Base-by-base conservation (phyloP, 148 eudicot genomes). In the Euryodendron excelsum region DNA sequence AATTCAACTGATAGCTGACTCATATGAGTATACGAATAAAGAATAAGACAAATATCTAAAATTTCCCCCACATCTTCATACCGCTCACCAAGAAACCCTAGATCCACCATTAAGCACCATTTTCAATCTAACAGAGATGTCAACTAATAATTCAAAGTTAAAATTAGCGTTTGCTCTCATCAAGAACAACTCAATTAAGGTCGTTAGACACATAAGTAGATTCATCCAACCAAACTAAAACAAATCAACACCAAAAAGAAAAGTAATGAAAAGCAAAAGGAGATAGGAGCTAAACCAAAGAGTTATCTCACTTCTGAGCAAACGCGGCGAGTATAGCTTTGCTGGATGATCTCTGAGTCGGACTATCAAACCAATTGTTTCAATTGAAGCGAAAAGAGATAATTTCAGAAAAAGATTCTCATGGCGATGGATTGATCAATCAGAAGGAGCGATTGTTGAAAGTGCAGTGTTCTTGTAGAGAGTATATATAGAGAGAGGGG, bases 321-420 rank as follows among this genome's bases (percentile, higher is more conserved):
- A 71, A 28, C 56, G 36, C 74, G 56, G 74, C 74, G 59, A 69
- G 58, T 48, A 48, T 4, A 71, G 59, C 72, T 69, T 27, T 15
- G 55, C 20, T 45, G 23, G 56, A 47, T 45, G 39, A 28, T 71
- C 37, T 44, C 17, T 69, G 72, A 69, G 20, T 69, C 72, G 4
- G 47, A 39, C 71, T 13, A 69, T 44, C 47, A 27, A 45, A 39
- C 47, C 72, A 25, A 45, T 23, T 23, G 72, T 12, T 37, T 13
- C 9, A 1, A 37, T 66, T n/a, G 70, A 36, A 12, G 62, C 30
- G 33, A n/a, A 48, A 60, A 72, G 27, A 33, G 61, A 3, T 1
- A n/a, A 53, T 50, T 41, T 41, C 56, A 79, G 25, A 45, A 20
- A 53, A 73, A 45, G 72, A 80, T 30, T 74, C 69, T 36, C 53